A percentile compares a stretch with the other conserved stretches of the same genome.
phyloP scores from a whole-genome alignment of 495 filamentous ascomycete genomes.

The Podospora pseudopauciseta region DNA sequence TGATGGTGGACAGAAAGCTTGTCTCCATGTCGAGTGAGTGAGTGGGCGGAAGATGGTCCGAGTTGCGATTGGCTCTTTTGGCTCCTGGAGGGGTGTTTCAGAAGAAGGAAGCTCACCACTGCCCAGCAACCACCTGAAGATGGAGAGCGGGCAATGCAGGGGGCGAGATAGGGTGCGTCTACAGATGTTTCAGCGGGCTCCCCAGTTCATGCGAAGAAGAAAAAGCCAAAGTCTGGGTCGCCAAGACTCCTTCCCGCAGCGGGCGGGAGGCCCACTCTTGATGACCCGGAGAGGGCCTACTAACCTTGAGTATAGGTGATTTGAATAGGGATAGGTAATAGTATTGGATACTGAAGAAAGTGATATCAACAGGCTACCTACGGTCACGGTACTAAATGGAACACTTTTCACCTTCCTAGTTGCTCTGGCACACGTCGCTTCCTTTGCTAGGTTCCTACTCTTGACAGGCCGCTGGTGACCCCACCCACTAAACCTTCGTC shows the following conservation, averaged over 20 bases:
- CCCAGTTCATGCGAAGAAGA: background rate
- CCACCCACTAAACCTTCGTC: too few relatives aligned
- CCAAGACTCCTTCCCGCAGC: slow-evolving; percentile 2
- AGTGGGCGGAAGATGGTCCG: background rate
- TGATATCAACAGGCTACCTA: too few relatives aligned
- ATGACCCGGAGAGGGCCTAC: background rate
- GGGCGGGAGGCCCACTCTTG: background rate
- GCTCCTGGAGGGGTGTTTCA: background rate
- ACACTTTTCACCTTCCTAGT: too few relatives aligned
- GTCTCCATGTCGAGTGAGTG: background rate
- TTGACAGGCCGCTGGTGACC: too few relatives aligned
- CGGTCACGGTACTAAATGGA: too few relatives aligned
- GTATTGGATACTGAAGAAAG: too few relatives aligned
- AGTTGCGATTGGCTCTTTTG: background rate
- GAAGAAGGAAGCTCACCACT: background rate
- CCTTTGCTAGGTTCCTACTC: too few relatives aligned
- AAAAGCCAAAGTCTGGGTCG: background rate
- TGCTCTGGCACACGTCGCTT: too few relatives aligned
- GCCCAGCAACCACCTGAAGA: background rate
- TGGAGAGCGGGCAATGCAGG: background rate
- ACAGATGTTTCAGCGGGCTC: background rate
- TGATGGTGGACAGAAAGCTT: slow-evolving; percentile 2
- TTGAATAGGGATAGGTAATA: too few relatives aligned
- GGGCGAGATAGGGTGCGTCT: background rate
- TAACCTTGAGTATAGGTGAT: too few relatives aligned